These are phyloP conservation scores for Euptelea pleiosperma DNA, from an alignment of 164 flowering plant species.

Conservation along the genomic window DNA sequence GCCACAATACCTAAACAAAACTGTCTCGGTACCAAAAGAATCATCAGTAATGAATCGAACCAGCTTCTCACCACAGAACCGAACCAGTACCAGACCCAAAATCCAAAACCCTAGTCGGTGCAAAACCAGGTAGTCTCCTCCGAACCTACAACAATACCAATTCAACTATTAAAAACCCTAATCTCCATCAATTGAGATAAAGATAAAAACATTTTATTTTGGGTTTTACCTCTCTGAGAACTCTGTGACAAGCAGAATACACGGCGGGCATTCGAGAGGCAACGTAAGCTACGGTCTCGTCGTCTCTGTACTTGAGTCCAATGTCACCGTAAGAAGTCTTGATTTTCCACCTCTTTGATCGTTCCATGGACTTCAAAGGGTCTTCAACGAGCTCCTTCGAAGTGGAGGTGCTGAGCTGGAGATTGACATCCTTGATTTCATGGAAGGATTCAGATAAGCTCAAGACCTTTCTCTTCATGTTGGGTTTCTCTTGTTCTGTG, in stretches of 20 bases:
- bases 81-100: conserved; percentile 94
- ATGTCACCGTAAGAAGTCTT: conserved; percentile 73
- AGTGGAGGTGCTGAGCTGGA: conserved; percentile 40
- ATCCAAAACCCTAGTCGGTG: conserved; percentile 74
- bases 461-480: conserved; percentile 77
- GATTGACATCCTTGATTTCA: conserved; percentile 58
- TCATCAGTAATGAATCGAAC: not conserved
- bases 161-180: not conserved
- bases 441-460: conserved; percentile 65
- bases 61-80: conserved; percentile 66
- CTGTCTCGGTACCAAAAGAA: conserved; percentile 1
- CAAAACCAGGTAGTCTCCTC: conserved; percentile 66
- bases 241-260: conserved; percentile 77
- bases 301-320: conserved; percentile 73
- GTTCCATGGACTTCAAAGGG: conserved; percentile 52
- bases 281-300: conserved; percentile 77
- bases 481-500: conserved; percentile 66
- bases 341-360: conserved; percentile 80
- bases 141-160: conserved; percentile 41
- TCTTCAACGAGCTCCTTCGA: conserved; percentile 73
- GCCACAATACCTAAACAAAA: too few species aligned
- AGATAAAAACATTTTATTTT: not conserved
- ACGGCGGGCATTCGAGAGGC: conserved; percentile 99
- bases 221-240: conserved; percentile 43
- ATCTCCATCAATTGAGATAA: not conserved